Evolutionary conservation across 345 rosid genomes (phyloP), one percentile per base, ranked within the genome.

Genomic region (Psidium guajava): DNA sequence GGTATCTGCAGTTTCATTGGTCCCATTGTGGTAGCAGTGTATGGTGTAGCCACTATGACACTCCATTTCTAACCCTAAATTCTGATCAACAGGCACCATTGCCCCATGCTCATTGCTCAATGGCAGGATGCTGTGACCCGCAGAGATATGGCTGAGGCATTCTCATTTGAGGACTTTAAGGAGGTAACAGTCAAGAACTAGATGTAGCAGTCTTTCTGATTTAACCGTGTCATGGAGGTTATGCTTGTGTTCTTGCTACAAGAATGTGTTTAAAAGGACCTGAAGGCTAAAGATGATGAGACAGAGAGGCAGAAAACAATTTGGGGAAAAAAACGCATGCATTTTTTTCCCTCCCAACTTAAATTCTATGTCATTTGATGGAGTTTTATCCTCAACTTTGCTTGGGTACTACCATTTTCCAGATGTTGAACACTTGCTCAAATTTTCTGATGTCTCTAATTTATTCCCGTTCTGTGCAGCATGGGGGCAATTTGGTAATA

Each of bases 51-150:
- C 80, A 36, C 25, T 18, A 69, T 69, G 80, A 36, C 47, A 69
- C 32, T 61, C 36, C 5, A 50, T 50, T 69, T 77, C 61, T 73
- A n/a, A 18, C 20, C 82, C 75, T 87, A 84, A 64, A 73, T 87
- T 88, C 84, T 82, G 82, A 69, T 86, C 88, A 75, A 88, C 95
- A 96, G 96, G 94, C 92, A 93, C 87, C 89, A 93, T 58, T 91
- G 90, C 88, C 98, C 99, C 6, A 93, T 97, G 98, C 84, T 97
- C 89, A 85, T 94, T 86, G 94, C 98, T 89, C 98, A 97, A 85
- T 94, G 94, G 94, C 99, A 96, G 86, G 81, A 93, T 89, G 99
- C 89, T 36, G 99, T 96, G 21, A 96, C 98, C 82, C 95, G 99
- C 84, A 92, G 89, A 85, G 99, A 97, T 91, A 86, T 87, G 83